Conservation (phyloP, 2,329 filamentous ascomycete genomes). For the Orbilia quercus region DNA sequence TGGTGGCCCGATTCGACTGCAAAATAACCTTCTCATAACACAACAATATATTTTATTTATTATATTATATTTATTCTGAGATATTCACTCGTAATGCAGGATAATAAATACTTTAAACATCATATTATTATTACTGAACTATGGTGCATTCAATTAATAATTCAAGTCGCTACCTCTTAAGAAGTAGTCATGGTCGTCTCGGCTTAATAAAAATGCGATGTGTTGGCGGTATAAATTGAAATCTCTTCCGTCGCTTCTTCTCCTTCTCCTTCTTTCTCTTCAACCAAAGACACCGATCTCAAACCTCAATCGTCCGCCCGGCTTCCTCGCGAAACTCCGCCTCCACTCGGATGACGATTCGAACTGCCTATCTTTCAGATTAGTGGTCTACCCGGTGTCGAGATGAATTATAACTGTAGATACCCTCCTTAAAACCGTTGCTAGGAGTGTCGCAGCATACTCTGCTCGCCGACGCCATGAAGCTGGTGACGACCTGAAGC, state of each 20-base stretch:
- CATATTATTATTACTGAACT: no score
- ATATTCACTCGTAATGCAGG: no score
- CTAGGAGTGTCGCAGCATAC: slow-evolving; percentile 72
- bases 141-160: no score
- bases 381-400: slow-evolving; percentile 67
- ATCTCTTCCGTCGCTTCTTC: slow-evolving; percentile 59
- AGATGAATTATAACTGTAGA: slow-evolving; percentile 68
- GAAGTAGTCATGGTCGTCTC: no score
- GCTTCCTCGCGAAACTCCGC: slow-evolving; percentile 29
- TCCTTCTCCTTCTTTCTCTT: slow-evolving; percentile 64
- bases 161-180: no score
- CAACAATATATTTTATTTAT: no score
- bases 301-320: slow-evolving; percentile 70
- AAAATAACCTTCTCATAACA: slow-evolving; percentile 48
- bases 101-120: no score
- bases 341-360: slow-evolving; percentile 75
- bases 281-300: slow-evolving; percentile 75
- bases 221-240: slow-evolving; percentile 34
- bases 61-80: no score
- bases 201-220: no score
- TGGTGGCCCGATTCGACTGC: background rate
- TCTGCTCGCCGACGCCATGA: slow-evolving; percentile 70
- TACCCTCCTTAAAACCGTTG: slow-evolving; percentile 81
- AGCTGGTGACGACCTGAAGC: slow-evolving; percentile 74
- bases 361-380: slow-evolving; percentile 66